Evolutionary conservation across 768 basidiomycete species (phyloP), one percentile per base, ranked within the genome.

Genomic region (Suillus fuscotomentosus): DNA sequence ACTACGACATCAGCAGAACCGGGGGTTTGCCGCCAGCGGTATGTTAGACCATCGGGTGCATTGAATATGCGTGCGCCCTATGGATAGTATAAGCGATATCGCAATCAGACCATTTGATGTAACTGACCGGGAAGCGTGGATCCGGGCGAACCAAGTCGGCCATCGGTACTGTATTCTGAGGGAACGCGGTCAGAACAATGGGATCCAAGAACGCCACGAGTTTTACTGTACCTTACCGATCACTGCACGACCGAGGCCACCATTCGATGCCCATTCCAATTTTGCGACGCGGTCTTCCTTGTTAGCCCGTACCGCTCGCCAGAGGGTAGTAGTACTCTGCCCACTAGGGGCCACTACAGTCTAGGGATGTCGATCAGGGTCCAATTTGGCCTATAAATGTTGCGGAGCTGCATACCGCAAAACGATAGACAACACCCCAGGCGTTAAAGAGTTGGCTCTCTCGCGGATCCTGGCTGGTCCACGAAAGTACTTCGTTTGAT

Each of bases 271-370:
- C 92, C 92, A 95, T 77, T 95, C 93, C 61, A 94, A 85, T 79
- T 88, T 92, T 68, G 92, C 92, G 72, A 94, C 88, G 53, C 91
- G 88, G 75, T 95, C 92, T 79, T 94, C 92, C 74, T 90, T 92
- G 79, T 89, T 91, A 64, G 89, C 83, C 60, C 92, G 89, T 70
- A 91, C 88, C n/a, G 89, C 79, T 64, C 90, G 87, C 86, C 86
- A 92, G 63, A 94, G 80, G 24, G 90, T 92, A 27, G 92, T 93
- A 62, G 89, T 83, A 69, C 84, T 89, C 71, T 86, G 84, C 27
- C 90, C 91, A 68, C 78, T 88, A 65, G 81, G 77, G 70, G 76
- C 82, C 60, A 86, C 83, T 39, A 83, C 82, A 51, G 92, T 92
- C 92, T 93, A 71, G 63, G 31, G 48, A 60, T 65, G 65, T 48